Evolutionary conservation across 108 stramenopile species (phyloP), one percentile per base, ranked within the genome.

Genomic region (Skeletonema costatum): DNA sequence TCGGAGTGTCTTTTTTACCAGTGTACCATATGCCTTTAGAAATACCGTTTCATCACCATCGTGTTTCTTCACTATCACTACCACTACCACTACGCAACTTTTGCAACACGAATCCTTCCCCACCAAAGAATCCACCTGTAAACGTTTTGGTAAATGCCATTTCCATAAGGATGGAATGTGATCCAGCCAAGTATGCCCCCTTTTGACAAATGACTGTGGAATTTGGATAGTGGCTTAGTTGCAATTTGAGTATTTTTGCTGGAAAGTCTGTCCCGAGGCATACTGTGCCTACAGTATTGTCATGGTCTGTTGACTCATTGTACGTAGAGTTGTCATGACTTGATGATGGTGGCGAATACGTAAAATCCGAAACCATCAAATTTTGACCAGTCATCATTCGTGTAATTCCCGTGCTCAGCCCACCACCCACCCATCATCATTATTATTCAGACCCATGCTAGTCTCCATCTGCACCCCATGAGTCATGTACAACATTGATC

Each of bases 401-500:
- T 35, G 85, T 70, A 32, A 95, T 84, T 30, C 91, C 90, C 17
- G 74, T 74, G 19, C 85, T 76, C 38, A 93, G 53, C 30, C 91
- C 91, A 9, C 82, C 86, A n/a, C n/a, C n/a, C n/a, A n/a, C n/a
- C n/a, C n/a, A 11, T 56, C 59, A 31, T 61, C 19, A 36, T 33
- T 46, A 29, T n/a, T 30, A 51, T 8, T 12, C 21, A 29, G 10
- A n/a, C 97, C 97, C 32, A 92, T 84, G n/a, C 90, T 89, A 32
- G 97, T 97, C 41, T 96, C 92, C 93, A 97, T 96, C 64, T 86
- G 60, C 1, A 97, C 85, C 2, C 94, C 93, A 29, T 94, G 81
- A 21, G 93, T 96, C 95, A 97, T 95, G 87, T 89, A 96, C 72
- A 97, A 76, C 88, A 97, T 93, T 39, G 93, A 93, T 1, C 97